Evolutionary conservation across 352 stramenopile species (phyloP), one percentile per base, ranked within the genome.

Genomic region (Stramenopiles sp.): DNA sequence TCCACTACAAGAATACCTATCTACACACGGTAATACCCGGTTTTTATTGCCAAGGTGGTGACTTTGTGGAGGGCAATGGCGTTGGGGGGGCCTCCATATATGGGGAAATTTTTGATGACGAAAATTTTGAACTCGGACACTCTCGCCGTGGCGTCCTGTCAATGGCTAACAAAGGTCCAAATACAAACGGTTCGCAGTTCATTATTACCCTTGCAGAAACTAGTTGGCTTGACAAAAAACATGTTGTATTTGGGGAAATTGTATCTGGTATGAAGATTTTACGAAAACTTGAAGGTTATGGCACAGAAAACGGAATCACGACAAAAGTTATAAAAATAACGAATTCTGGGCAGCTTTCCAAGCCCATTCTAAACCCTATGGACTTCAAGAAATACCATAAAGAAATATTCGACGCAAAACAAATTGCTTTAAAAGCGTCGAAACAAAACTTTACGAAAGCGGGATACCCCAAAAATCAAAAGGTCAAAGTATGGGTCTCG

Each of bases 101-200:
- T 6, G 1, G 35, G 12, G 53, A 33, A 35, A 71, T 35, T 4
- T 6, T 71, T 2, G 35, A 35, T 71, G 53, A 71, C 12, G 53
- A 71, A 71, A 71, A 71, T 6, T 71, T 71, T 6, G 35, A 2
- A 33, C 35, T 31, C 12, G 35, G 53, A 6, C 53, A 71, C 6
- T 4, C 35, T 4, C 2, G 53, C 1, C 2, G 31, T 71, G 53
- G 53, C 4, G 35, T 63, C 33, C n/a, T 53, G 76, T 95, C 92
- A 35, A 99, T 99, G 94, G 94, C 94, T 34, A 99, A 98, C 79
- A 84, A 74, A 78, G 93, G 95, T 0, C 87, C 85, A 25, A 88
- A 96, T 78, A 97, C 95, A 1, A 99, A 99, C 75, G 94, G 94
- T 4, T 96, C 86, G 25, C 96, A 99, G 81, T 99, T 99, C 81